Conservation (phyloP, 345 rosid genomes). For the Eucalyptus sp. region DNA sequence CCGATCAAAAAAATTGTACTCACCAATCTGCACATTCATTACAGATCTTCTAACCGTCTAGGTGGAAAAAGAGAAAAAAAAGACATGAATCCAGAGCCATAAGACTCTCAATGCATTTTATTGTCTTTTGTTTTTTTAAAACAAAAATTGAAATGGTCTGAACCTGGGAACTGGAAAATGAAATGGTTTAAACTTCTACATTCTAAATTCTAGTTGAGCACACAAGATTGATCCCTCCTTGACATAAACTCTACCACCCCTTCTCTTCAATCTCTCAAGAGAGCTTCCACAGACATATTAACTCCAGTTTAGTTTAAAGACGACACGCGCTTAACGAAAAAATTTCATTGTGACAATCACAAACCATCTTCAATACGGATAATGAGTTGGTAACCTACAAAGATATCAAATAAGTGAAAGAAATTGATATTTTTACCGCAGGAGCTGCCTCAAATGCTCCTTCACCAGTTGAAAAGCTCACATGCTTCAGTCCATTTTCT, state of each 20-base stretch:
- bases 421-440: conserved; percentile 48
- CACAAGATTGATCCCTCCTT: not conserved
- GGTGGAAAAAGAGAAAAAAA: not conserved
- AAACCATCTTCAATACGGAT: not conserved
- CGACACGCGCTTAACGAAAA: not conserved
- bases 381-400: not conserved
- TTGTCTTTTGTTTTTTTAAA: not conserved
- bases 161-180: not conserved
- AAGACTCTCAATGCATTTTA: not conserved
- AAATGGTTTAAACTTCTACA: not conserved
- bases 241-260: not conserved
- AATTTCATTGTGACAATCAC: not conserved
- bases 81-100: not conserved
- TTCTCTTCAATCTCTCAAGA: not conserved
- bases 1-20: not conserved
- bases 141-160: not conserved
- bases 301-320: not conserved
- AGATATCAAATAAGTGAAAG: not conserved
- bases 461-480: conserved; percentile 81
- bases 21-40: not conserved
- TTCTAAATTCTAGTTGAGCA: not conserved
- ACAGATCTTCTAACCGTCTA: not conserved
- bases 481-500: conserved; percentile 71
- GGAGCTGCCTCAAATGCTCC: conserved; percentile 99
- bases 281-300: not conserved